Evolutionary conservation across 164 flowering plant genomes (phyloP).

Genomic region (Santalum album): DNA sequence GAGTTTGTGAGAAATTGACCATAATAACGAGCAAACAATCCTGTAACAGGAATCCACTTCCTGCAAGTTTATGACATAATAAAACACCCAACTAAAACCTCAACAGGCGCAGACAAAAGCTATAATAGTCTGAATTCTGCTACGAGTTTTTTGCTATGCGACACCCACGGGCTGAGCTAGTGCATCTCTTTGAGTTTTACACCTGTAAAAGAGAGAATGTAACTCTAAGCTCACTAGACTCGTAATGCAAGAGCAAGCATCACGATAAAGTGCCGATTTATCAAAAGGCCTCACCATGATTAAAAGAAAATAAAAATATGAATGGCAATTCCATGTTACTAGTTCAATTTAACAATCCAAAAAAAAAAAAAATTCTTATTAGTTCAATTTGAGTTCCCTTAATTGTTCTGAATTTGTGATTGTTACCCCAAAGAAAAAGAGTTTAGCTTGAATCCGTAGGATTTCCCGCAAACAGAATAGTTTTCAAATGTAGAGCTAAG

Average conservation of each 20-base stretch:
- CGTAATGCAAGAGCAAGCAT: neutral
- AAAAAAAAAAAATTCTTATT: no score
- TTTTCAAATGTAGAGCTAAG: neutral
- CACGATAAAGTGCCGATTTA: neutral
- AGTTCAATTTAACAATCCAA: no score
- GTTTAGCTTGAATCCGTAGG: neutral
- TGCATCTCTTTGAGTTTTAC: slow-evolving; percentile 48
- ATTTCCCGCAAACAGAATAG: neutral
- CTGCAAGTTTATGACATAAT: no score
- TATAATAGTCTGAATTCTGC: slow-evolving; percentile 3
- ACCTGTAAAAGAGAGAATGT: slow-evolving; percentile 31
- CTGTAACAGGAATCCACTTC: no score
- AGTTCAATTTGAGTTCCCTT: no score
- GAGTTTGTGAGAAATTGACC: no score
- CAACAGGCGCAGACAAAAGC: neutral
- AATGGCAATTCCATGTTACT: no score
- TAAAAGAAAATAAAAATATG: no score
- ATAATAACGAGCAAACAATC: no score
- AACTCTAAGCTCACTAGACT: neutral
- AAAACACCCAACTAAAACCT: no score
- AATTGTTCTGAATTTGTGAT: no score
- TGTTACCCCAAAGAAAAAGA: no score
- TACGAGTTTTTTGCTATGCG: slow-evolving; percentile 13
- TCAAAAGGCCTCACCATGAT: neutral
- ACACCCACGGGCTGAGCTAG: slow-evolving; percentile 39